Percentiles rank a stretch among this genome's conserved stretches.
These are phyloP conservation scores for Quercus aquifolioides DNA, from an alignment of 306 rosid genomes.

Conservation along the genomic window DNA sequence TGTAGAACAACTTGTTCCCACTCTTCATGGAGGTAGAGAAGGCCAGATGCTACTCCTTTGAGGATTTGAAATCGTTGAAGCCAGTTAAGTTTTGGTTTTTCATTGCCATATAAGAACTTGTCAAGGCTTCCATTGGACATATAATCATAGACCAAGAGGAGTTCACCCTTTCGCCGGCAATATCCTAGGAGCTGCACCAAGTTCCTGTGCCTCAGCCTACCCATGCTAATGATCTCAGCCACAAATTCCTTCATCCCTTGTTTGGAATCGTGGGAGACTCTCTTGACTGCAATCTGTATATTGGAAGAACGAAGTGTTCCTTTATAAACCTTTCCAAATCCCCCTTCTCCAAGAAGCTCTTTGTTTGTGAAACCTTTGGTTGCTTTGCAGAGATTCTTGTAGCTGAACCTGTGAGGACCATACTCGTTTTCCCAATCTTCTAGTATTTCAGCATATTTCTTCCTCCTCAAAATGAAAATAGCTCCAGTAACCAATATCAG, in stretches of 20 bases:
- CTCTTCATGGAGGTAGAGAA: slow-evolving; percentile 62
- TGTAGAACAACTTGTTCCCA: slow-evolving; percentile 69
- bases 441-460: slow-evolving; percentile 36
- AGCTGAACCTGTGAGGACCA: slow-evolving; percentile 43
- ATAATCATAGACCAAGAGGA: no score
- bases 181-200: slow-evolving; percentile 40
- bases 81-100: slow-evolving; percentile 47
- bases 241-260: no score
- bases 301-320: slow-evolving; percentile 51
- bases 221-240: slow-evolving; percentile 1
- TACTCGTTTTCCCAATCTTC: slow-evolving; percentile 55
- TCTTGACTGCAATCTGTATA: slow-evolving; percentile 47
- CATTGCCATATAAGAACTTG: slow-evolving; percentile 34
- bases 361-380: slow-evolving; percentile 59
- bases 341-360: slow-evolving; percentile 59
- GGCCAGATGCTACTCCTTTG: slow-evolving; percentile 51
- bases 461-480: slow-evolving; percentile 21
- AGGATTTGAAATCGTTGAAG: slow-evolving; percentile 51
- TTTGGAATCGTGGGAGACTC: no score
- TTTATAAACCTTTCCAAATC: slow-evolving; percentile 70
- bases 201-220: slow-evolving; percentile 65
- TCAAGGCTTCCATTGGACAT: slow-evolving; percentile 17
- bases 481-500: no score
- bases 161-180: no score
- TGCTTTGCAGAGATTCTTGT: slow-evolving; percentile 48